A percentile compares a stretch with the other conserved stretches of the same genome.
These are phyloP conservation scores for Calophaca sinica DNA, from an alignment of 306 rosid species.

Conservation along the genomic window DNA sequence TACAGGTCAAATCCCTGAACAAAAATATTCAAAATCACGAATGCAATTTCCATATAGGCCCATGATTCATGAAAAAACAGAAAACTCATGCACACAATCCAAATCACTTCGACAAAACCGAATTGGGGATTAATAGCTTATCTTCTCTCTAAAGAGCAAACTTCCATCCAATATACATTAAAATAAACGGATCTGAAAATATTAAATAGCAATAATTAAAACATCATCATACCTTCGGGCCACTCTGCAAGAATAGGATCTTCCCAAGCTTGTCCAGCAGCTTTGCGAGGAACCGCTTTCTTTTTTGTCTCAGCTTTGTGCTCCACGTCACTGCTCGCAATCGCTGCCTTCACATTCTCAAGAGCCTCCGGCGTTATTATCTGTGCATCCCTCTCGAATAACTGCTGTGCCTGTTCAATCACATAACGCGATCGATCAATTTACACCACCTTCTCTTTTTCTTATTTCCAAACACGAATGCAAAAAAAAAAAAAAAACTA, in stretches of 20 bases:
- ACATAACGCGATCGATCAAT: not conserved
- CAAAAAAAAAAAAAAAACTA: not conserved
- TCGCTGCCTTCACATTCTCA: slow-evolving; percentile 93
- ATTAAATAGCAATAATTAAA: not conserved
- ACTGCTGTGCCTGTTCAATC: slow-evolving; percentile 80
- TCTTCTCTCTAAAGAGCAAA: not conserved
- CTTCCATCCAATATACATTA: not conserved
- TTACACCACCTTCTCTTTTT: not conserved
- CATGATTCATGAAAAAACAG: not conserved
- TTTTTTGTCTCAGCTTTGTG: slow-evolving; percentile 80
- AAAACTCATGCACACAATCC: not conserved
- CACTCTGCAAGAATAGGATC: slow-evolving; percentile 94
- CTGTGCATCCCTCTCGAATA: slow-evolving; percentile 95
- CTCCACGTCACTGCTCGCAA: slow-evolving; percentile 89
- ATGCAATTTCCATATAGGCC: not conserved
- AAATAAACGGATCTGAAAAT: not conserved
- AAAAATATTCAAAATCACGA: slow-evolving; percentile 3
- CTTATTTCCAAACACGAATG: not conserved
- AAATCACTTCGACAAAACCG: not conserved
- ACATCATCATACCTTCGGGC: slow-evolving; percentile 78
- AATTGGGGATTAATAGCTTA: not conserved
- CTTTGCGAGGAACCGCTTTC: slow-evolving; percentile 97
- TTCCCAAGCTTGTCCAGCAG: slow-evolving; percentile 96
- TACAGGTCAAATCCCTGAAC: not conserved
- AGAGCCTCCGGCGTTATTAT: slow-evolving; percentile 91